Evolutionary conservation across 768 basidiomycete genomes (phyloP).

Genomic region (Kwoniella sp.): DNA sequence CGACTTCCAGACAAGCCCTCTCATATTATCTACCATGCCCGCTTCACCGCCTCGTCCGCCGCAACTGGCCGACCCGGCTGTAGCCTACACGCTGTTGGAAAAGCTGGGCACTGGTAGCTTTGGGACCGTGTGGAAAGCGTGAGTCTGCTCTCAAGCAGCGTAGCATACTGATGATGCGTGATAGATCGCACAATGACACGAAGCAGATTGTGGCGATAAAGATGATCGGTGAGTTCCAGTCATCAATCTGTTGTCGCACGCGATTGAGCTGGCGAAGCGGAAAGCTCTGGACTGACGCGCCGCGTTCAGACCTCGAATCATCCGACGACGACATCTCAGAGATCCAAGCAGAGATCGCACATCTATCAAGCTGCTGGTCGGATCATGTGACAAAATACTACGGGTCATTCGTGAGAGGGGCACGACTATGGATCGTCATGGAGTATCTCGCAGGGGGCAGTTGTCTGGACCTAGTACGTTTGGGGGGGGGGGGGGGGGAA

Average conservation of each 20-base stretch:
- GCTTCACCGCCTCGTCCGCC: slow-evolving; percentile 6
- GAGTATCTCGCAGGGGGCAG: slow-evolving; percentile 99
- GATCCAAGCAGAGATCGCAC: slow-evolving; percentile 97
- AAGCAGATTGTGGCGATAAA: slow-evolving; percentile 96
- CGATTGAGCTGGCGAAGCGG: background rate
- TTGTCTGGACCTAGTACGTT: slow-evolving; percentile 81
- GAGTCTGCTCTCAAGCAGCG: slow-evolving; percentile 20
- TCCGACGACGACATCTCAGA: slow-evolving; percentile 98
- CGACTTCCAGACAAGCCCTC: too few species aligned
- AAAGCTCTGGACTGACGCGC: background rate
- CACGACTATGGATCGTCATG: slow-evolving; percentile 99
- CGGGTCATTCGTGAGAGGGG: slow-evolving; percentile 91
- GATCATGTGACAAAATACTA: slow-evolving; percentile 96
- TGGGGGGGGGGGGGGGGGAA: too few species aligned
- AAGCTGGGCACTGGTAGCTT: slow-evolving; percentile 98
- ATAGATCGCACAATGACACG: slow-evolving; percentile 77
- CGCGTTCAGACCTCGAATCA: slow-evolving; percentile 77
- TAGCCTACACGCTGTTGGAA: slow-evolving; percentile 85
- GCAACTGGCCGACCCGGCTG: slow-evolving; percentile 62
- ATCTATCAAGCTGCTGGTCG: slow-evolving; percentile 90
- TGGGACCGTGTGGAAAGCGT: slow-evolving; percentile 93
- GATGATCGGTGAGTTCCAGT: slow-evolving; percentile 73
- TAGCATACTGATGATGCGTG: background rate
- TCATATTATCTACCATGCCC: background rate
- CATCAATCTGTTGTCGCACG: slow-evolving; percentile 5